Evolutionary conservation across 176 grass and related monocot genomes (phyloP), one percentile per base, ranked within the genome.

Genomic region (Avena insularis): DNA sequence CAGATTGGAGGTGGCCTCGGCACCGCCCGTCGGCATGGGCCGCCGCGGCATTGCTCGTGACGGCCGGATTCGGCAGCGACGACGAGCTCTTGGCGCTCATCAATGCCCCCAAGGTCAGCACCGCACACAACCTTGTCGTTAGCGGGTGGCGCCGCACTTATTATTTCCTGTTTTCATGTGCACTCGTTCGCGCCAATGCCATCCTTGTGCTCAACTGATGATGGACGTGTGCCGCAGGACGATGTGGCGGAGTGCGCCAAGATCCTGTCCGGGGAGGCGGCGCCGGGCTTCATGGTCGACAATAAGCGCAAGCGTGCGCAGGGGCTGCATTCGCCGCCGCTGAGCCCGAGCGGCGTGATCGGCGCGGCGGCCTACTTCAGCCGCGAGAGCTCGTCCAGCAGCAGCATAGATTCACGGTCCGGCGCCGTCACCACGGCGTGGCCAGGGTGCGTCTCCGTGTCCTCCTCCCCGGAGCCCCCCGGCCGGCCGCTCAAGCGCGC

Each of bases 1-100:
- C 90, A 99, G 97, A 99, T 88, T 85, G 89, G 71, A 94, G 89
- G 81, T 99, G 97, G 97, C 79, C 95, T 55, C 88, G 75, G 9
- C 84, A 96, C 80, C 80, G 84, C 40, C 84, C 97, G 29, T 96
- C 97, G 11, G 85, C 87, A 0, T 98, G 97, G 97, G 94, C 97
- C 8, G 85, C 92, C 20, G 92, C 93, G 40, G 87, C 85, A 49
- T 80, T 98, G 74, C 81, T 90, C 29, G 77, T 75, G 35, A 92
- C 87, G 14, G 75, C 80, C 19, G 53, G 27, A 25, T 59, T 29
- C 76, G 47, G 31, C 68, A 21, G 14, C 66, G 78, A 9, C 76
- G 82, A 63, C 70, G 64, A 80, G 23, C 78, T 93, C 23, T 23
- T 89, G 12, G 84, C 78, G 10, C 87, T 95, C 89, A 86, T 95